Evolutionary conservation across 495 filamentous ascomycete genomes (phyloP), one percentile per base, ranked within the genome.

Genomic region (Neurospora sp.): DNA sequence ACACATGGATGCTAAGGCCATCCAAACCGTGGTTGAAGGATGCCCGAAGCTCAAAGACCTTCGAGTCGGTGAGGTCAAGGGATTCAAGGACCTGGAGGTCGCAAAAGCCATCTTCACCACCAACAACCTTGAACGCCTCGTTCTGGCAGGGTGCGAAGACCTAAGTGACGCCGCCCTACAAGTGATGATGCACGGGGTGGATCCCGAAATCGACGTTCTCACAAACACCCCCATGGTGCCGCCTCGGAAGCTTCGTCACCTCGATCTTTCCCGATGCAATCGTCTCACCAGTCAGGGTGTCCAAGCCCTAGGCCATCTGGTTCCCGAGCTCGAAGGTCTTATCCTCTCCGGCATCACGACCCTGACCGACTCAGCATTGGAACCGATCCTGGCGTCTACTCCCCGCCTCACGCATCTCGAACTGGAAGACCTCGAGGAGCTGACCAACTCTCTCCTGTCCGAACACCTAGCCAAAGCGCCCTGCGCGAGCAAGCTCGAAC

Each of bases 351-450:
- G 92, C 40, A 92, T 94, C 74, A 83, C 81, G 6, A 83, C 84
- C 35, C 79, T 98, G 35, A 93, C 89, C 1, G 94, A 99, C 79
- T 87, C 85, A 5, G 89, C 90, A 0, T 84, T 99, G 22, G 87
- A 85, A 9, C 87, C 89, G 1, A 86, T 99, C 27, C 82, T 99
- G 9, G 89, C 89, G 3, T 93, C 92, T 0, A 86, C 89, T 1
- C 92, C 93, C 2, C 83, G 85, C 5, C 87, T 99, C 22, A 93
- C 93, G 0, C 94, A 97, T 77, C 83, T 99, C 68, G 96, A 99
- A 73, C 80, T 98, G 0, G 96, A 99, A 81, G 94, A 97, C 75
- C 84, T 98, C 27, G 85, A 89, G 0, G 85, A 90, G 59, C 81
- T 98, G 31, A 94, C 93, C 9, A 96, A 98, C 74, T 79, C 83